These are phyloP conservation scores for Yamadazyma blattariae DNA, from an alignment of 1,139 yeast species.

Conservation along the genomic window DNA sequence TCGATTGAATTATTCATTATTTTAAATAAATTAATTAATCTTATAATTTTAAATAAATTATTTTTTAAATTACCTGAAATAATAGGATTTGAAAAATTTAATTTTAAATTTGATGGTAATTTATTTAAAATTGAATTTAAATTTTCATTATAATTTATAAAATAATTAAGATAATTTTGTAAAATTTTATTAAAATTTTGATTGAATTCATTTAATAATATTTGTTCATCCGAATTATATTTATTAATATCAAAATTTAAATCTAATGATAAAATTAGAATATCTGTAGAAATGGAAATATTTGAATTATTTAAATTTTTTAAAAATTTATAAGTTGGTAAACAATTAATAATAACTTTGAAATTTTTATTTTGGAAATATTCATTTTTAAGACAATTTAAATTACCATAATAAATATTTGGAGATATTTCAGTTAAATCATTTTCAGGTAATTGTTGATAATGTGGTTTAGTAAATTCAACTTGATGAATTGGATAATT, in stretches of 20 bases:
- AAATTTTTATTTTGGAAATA: conserved; percentile 25
- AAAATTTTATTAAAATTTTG: conserved; percentile 31
- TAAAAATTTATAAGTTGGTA: conserved; percentile 31
- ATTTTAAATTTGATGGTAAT: conserved; percentile 24
- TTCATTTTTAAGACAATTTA: conserved; percentile 8
- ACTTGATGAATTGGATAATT: conserved; percentile 9
- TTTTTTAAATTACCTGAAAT: conserved; percentile 37
- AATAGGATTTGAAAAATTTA: conserved; percentile 34
- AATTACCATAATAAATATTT: conserved; percentile 12
- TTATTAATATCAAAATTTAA: conserved; percentile 26
- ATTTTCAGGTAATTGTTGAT: not conserved
- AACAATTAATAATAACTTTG: conserved; percentile 42
- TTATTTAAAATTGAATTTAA: conserved; percentile 27
- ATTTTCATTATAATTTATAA: conserved; percentile 33
- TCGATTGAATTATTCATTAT: conserved; percentile 32
- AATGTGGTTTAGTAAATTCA: conserved; percentile 1
- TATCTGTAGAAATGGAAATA: conserved; percentile 34
- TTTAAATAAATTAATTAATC: conserved; percentile 36
- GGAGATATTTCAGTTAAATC: conserved; percentile 11
- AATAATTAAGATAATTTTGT: conserved; percentile 38
- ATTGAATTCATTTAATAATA: conserved; percentile 23
- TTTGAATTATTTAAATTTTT: conserved; percentile 19
- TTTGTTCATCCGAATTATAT: conserved; percentile 19
- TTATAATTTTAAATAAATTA: conserved; percentile 37
- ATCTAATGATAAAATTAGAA: conserved; percentile 39